Base-by-base conservation (phyloP, 2,329 filamentous ascomycete genomes). In the Colletotrichum nymphaeae region DNA sequence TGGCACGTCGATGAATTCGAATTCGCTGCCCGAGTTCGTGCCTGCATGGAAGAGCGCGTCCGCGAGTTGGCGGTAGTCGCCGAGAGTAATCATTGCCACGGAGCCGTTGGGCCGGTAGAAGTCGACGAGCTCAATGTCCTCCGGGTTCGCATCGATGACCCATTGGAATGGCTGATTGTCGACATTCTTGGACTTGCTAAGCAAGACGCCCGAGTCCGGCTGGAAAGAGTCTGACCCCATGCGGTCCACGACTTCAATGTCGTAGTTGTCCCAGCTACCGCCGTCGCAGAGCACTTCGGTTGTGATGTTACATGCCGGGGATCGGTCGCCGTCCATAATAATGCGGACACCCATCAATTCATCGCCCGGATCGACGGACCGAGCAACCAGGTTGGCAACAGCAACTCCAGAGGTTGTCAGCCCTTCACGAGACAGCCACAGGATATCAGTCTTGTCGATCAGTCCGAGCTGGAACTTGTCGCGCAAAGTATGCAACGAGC, bases 11-110 rank as follows among this genome's bases (percentile, higher is more conserved):
- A 84, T 77, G 75, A 84, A 82, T 78, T 89, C 88, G 67, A 80
- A 88, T 76, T 87, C 75, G 35, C 86, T 88, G 5, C 87, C 87
- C 0, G 86, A 88, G 22, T 85, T 79, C 0, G 87, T 88, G 12
- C 88, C 88, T 0, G 86, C 87, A 75, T 89, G 87, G 81, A 89
- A 89, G 19, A 89, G 80, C 2, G 87, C 88, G 73, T 89, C 87
- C 1, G 85, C 83, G 0, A 89, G 78, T 75, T 89, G 88, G 6
- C 88, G 82, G 76, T 89, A 89, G 76, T 89, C 88, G 22, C 87
- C 88, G 37, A 88, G 78, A 4, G 85, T 87, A 75, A 87, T 82
- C 80, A 85, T 86, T 11, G 82, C 78, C 1, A 82, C 79, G 0
- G 84, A 85, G 28, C 87, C 87, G 64, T 88, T 85, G 1, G 88